Evolutionary conservation across 2,329 filamentous ascomycete genomes (phyloP).

Genomic region (Ophiostoma ulmi): DNA sequence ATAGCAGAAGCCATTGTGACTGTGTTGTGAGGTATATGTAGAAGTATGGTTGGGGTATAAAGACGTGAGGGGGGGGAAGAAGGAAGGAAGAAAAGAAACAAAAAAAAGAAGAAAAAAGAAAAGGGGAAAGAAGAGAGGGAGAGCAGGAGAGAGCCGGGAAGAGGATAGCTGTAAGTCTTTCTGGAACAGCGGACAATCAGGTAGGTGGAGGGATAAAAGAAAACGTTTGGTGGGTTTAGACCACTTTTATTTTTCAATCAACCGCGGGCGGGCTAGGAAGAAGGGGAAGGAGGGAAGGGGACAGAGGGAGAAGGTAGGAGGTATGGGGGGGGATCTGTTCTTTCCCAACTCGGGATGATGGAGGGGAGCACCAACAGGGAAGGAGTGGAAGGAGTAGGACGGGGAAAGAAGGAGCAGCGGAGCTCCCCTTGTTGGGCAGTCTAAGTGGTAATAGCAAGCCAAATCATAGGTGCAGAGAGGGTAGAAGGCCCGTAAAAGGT

Average conservation of each 20-base stretch:
- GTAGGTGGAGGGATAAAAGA: conserved; percentile 27
- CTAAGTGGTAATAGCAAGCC: not conserved
- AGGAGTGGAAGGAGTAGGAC: conserved; percentile 9
- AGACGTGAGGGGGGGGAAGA: conserved; percentile 31
- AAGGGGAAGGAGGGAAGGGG: conserved; percentile 18
- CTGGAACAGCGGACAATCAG: conserved; percentile 5
- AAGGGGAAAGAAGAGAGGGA: conserved; percentile 28
- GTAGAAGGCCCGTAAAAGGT: conserved; percentile 4
- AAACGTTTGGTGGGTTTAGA: conserved; percentile 22
- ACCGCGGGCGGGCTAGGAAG: conserved; percentile 22
- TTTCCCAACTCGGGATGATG: conserved; percentile 8
- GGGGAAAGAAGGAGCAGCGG: conserved; percentile 10
- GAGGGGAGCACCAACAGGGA: conserved; percentile 16
- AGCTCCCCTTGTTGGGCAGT: not conserved
- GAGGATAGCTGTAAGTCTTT: conserved; percentile 13
- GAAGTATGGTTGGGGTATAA: conserved; percentile 13
- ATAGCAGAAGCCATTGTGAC: conserved; percentile 74
- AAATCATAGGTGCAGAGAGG: not conserved
- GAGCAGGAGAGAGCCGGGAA: conserved; percentile 5
- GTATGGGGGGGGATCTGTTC: not conserved
- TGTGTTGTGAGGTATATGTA: conserved; percentile 6
- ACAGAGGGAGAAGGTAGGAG: conserved; percentile 11
- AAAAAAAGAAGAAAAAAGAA: not conserved
- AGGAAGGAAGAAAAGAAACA: conserved; percentile 20
- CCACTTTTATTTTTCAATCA: conserved; percentile 21